phyloP scores from a whole-genome alignment of 768 basidiomycete species.

The Phlegmacium glaucopus region DNA sequence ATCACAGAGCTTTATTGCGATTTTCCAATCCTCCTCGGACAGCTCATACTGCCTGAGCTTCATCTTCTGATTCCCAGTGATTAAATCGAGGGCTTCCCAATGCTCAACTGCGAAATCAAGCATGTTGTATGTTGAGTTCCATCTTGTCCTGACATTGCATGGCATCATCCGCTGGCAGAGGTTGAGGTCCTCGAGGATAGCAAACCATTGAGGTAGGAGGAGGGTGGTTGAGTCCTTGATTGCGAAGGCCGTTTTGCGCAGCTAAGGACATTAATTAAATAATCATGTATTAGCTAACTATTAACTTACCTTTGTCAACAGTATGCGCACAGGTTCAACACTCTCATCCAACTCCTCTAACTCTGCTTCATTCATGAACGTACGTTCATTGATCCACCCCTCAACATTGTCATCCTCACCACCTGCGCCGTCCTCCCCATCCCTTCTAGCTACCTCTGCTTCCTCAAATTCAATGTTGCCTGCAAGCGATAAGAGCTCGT shows the following conservation, averaged over 20 bases:
- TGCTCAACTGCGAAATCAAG: conserved; percentile 27
- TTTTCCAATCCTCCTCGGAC: conserved; percentile 24
- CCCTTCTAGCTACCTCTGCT: too few relatives aligned
- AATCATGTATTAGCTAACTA: too few relatives aligned
- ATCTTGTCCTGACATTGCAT: conserved; percentile 32
- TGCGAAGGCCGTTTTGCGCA: conserved; percentile 18
- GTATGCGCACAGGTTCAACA: too few relatives aligned
- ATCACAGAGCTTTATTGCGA: conserved; percentile 6
- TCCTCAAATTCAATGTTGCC: too few relatives aligned
- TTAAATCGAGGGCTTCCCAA: conserved; percentile 19
- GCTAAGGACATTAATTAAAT: too few relatives aligned
- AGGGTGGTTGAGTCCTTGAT: conserved; percentile 23
- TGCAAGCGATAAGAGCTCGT: too few relatives aligned
- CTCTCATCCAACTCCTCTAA: too few relatives aligned
- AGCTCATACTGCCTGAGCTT: conserved; percentile 23
- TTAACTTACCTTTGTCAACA: too few relatives aligned
- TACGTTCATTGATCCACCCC: too few relatives aligned
- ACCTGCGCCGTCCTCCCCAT: too few relatives aligned
- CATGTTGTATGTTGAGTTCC: conserved; percentile 41
- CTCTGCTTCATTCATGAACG: too few relatives aligned
- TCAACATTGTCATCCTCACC: too few relatives aligned
- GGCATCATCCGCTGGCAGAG: conserved; percentile 26
- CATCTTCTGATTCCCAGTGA: conserved; percentile 17
- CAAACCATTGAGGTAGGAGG: conserved; percentile 17
- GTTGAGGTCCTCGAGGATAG: conserved; percentile 5